phyloP scores from a whole-genome alignment of 768 basidiomycete genomes.

The Naematelia aurantialba region DNA sequence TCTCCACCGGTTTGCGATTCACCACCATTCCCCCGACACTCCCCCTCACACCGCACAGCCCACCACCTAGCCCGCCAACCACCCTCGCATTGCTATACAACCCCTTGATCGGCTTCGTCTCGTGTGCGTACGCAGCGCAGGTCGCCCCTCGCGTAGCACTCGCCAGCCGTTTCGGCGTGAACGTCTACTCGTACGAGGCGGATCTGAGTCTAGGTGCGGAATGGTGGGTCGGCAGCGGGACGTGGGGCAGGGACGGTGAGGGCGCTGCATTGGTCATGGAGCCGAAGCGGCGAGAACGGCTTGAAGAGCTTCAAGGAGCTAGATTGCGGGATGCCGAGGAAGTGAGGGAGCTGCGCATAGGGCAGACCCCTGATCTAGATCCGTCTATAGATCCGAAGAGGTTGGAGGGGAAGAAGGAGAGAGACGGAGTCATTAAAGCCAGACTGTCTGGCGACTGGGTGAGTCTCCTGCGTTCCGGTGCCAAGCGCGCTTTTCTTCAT shows the following conservation, averaged over 20 bases:
- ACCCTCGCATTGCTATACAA: slow-evolving; percentile 93
- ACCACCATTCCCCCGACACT: slow-evolving; percentile 81
- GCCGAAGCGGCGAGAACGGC: background rate
- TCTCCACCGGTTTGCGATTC: slow-evolving; percentile 91
- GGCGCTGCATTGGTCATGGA: background rate
- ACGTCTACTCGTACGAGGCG: slow-evolving; percentile 93
- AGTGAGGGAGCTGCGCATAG: slow-evolving; percentile 7
- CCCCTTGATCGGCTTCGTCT: slow-evolving; percentile 91
- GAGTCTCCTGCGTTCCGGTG: slow-evolving; percentile 48
- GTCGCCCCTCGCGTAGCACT: slow-evolving; percentile 79
- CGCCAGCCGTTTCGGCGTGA: slow-evolving; percentile 86
- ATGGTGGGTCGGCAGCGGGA: slow-evolving; percentile 78
- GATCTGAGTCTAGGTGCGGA: slow-evolving; percentile 94
- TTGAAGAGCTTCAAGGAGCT: background rate
- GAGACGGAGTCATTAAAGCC: slow-evolving; percentile 77
- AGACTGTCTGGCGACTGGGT: slow-evolving; percentile 86
- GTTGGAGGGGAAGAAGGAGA: slow-evolving; percentile 50
- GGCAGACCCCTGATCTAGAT: slow-evolving; percentile 1
- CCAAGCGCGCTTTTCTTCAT: background rate
- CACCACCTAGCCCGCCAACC: slow-evolving; percentile 67
- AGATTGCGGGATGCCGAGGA: slow-evolving; percentile 10
- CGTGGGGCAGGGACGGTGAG: slow-evolving; percentile 29
- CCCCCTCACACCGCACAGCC: slow-evolving; percentile 56
- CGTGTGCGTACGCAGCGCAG: slow-evolving; percentile 83
- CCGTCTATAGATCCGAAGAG: background rate